Conservation (phyloP, 345 rosid genomes). For the Limnanthes douglasii region DNA sequence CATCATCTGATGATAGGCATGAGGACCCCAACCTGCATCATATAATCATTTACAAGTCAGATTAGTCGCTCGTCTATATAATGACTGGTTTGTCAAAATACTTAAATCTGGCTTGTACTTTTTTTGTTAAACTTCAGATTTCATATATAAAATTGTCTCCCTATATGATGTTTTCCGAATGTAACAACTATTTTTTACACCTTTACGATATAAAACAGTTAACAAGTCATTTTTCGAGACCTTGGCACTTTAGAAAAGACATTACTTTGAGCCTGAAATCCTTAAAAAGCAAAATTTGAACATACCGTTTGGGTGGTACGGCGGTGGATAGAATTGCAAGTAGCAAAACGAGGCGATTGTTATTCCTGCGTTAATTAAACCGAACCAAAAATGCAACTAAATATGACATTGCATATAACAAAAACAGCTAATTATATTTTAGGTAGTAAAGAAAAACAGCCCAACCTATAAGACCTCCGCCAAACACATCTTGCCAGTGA, state of each 20-base stretch:
- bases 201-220: slow-evolving; percentile 1
- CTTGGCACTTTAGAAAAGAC: not conserved
- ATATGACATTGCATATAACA: not conserved
- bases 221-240: not conserved
- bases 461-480: slow-evolving; percentile 82
- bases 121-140: no score
- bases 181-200: not conserved
- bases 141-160: slow-evolving; percentile 1
- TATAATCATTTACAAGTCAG: not conserved
- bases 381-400: slow-evolving; percentile 1
- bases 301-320: slow-evolving; percentile 50
- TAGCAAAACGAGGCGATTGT: slow-evolving; percentile 51
- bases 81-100: not conserved
- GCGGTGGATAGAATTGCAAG: slow-evolving; percentile 71
- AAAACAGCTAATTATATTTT: not conserved
- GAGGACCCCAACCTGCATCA: slow-evolving; percentile 90
- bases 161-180: not conserved
- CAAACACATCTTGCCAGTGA: slow-evolving; percentile 95
- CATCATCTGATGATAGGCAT: slow-evolving; percentile 83
- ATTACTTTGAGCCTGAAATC: not conserved
- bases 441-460: slow-evolving; percentile 1
- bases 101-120: not conserved
- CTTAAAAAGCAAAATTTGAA: not conserved
- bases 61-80: not conserved
- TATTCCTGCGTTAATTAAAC: slow-evolving; percentile 25